These are phyloP conservation scores for Leptographium galeiforme DNA, from an alignment of 2,329 filamentous ascomycete genomes.

Conservation along the genomic window DNA sequence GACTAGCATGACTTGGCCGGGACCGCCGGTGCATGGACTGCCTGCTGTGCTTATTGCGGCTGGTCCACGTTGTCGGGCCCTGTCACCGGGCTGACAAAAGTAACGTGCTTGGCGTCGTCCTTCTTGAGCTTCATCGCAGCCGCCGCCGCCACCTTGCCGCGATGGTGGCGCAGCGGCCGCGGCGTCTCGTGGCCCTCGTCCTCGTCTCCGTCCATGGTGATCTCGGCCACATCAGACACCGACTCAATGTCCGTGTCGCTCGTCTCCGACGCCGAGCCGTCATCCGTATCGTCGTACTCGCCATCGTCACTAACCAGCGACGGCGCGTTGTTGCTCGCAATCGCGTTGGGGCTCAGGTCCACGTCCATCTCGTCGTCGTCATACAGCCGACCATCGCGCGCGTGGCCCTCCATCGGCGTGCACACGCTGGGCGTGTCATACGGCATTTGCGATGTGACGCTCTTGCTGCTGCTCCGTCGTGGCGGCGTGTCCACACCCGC, in stretches of 20 bases:
- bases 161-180: conserved; percentile 28
- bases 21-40: too few species aligned
- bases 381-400: conserved; percentile 24
- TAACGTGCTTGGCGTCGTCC: conserved; percentile 41
- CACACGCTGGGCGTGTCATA: conserved; percentile 25
- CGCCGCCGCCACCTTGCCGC: conserved; percentile 19
- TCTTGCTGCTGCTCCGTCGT: conserved; percentile 46
- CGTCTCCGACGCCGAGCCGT: conserved; percentile 46
- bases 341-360: conserved; percentile 55
- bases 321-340: conserved; percentile 62
- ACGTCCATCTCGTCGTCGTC: conserved; percentile 35
- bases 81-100: conserved; percentile 39
- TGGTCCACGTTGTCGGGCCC: conserved; percentile 22
- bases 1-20: too few species aligned
- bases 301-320: conserved; percentile 71
- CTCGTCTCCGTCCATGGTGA: conserved; percentile 45
- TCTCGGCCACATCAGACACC: conserved; percentile 47
- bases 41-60: conserved; percentile 9
- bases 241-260: conserved; percentile 47
- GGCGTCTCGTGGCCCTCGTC: conserved; percentile 16
- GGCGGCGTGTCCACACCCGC: conserved; percentile 3
- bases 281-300: conserved; percentile 61
- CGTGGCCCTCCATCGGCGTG: conserved; percentile 15
- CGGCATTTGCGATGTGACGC: conserved; percentile 25
- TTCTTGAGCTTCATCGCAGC: conserved; percentile 36